phyloP scores from a whole-genome alignment of 345 rosid genomes.

The Eucalyptus brandiana region DNA sequence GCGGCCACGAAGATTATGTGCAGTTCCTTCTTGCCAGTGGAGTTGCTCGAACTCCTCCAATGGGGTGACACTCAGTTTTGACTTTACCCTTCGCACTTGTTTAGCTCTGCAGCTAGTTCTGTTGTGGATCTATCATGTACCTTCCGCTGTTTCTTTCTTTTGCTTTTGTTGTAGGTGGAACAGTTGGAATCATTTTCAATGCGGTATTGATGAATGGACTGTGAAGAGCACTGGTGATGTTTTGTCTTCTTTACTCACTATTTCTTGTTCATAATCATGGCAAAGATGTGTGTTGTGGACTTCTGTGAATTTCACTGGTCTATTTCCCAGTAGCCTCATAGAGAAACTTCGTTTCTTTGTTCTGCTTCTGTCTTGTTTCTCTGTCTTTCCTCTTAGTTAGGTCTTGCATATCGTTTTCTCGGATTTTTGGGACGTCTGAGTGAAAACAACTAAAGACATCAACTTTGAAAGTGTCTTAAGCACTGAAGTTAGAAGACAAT shows the following conservation, averaged over 20 bases:
- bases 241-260: background rate
- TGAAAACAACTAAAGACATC: background rate
- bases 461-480: background rate
- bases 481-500: background rate
- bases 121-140: background rate
- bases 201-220: conserved; percentile 23
- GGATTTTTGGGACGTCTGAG: background rate
- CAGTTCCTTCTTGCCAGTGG: conserved; percentile 33
- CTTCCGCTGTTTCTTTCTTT: background rate
- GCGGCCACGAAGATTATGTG: background rate
- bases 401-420: background rate
- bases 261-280: background rate
- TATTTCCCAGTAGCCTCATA: background rate
- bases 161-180: conserved; percentile 22
- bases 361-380: background rate
- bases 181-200: conserved; percentile 42
- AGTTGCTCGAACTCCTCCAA: conserved; percentile 36
- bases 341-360: background rate
- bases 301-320: background rate
- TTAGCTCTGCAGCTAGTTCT: background rate
- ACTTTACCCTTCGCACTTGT: background rate
- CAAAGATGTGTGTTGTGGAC: background rate
- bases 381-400: background rate
- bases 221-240: conserved; percentile 16
- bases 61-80: conserved; percentile 16